These are phyloP conservation scores for Aspergillus baeticus DNA, from an alignment of 495 filamentous ascomycete genomes.

Conservation along the genomic window DNA sequence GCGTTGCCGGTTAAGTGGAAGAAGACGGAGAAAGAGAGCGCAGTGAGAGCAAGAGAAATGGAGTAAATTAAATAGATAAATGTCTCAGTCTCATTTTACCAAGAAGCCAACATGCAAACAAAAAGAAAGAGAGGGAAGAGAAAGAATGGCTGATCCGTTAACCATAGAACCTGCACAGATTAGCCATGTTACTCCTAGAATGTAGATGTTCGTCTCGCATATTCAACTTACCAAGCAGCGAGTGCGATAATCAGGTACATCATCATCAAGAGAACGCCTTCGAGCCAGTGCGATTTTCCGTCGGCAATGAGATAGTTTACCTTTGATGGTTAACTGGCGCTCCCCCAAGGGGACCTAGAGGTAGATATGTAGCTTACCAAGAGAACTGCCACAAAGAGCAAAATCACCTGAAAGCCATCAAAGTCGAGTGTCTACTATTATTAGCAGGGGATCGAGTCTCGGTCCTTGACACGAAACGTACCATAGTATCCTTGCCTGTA, in stretches of 20 bases:
- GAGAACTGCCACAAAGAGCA: constrained; percentile 75
- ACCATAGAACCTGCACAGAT: constrained; percentile 2
- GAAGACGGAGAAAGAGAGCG: not conserved
- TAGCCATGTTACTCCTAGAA: constrained; percentile 12
- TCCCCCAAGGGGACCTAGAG: not conserved
- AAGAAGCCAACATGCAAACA: not conserved
- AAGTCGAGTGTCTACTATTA: constrained; percentile 67
- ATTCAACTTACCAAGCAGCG: constrained; percentile 46
- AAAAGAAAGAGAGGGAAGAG: not conserved
- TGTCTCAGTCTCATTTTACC: too few relatives aligned
- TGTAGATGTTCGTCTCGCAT: constrained; percentile 18
- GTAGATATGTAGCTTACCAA: constrained; percentile 36
- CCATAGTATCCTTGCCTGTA: constrained; percentile 38
- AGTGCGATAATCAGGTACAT: constrained; percentile 73
- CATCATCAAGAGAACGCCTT: constrained; percentile 71
- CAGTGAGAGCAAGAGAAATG: too few relatives aligned
- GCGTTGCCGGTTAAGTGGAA: not conserved
- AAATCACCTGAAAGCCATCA: constrained; percentile 77
- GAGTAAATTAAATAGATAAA: too few relatives aligned
- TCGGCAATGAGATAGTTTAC: constrained; percentile 80
- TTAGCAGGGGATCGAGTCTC: constrained; percentile 14
- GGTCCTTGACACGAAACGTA: constrained; percentile 15
- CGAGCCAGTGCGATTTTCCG: constrained; percentile 63
- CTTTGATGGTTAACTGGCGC: constrained; percentile 9
- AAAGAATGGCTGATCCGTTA: not conserved